Evolutionary conservation across 1,284 basidiomycete genomes (phyloP).

Genomic region (Rhodotorula sp.): DNA sequence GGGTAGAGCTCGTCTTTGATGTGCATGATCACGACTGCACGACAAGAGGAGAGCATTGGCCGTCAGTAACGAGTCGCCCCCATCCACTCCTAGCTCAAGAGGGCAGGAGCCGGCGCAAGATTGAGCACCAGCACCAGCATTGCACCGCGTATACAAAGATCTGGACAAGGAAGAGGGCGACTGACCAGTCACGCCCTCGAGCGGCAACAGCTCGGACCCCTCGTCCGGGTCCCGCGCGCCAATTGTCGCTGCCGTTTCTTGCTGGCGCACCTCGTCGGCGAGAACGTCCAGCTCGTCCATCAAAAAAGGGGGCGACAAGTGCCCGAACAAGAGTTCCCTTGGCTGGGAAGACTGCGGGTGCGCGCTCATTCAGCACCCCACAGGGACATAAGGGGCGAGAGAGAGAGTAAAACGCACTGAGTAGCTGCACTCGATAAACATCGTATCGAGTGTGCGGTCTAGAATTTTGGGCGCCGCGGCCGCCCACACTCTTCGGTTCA

Average conservation of each 20-base stretch:
- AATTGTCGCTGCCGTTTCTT: slow-evolving; percentile 30
- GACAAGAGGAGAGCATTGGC: slow-evolving; percentile 47
- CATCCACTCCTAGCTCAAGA: no score
- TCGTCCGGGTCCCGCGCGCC: neutral
- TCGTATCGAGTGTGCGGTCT: slow-evolving; percentile 54
- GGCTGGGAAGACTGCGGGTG: slow-evolving; percentile 55
- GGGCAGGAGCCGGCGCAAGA: no score
- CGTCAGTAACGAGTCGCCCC: no score
- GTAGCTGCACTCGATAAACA: slow-evolving; percentile 84
- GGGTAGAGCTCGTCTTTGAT: slow-evolving; percentile 63
- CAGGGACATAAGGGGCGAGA: no score
- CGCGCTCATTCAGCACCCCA: neutral
- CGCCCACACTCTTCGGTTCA: slow-evolving; percentile 66
- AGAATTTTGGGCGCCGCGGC: slow-evolving; percentile 56
- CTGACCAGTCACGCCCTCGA: slow-evolving; percentile 52
- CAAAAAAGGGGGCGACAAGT: slow-evolving; percentile 70
- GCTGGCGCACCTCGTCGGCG: slow-evolving; percentile 61
- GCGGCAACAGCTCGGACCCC: slow-evolving; percentile 2
- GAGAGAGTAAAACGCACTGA: slow-evolving; percentile 46
- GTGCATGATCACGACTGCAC: slow-evolving; percentile 66
- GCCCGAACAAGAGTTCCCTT: slow-evolving; percentile 66
- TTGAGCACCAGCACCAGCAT: no score
- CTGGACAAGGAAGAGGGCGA: no score
- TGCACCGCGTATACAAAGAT: no score
- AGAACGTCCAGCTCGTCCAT: slow-evolving; percentile 63